Evolutionary conservation across 805 yeast species (phyloP).

Genomic region (Nakazawaea peltata): DNA sequence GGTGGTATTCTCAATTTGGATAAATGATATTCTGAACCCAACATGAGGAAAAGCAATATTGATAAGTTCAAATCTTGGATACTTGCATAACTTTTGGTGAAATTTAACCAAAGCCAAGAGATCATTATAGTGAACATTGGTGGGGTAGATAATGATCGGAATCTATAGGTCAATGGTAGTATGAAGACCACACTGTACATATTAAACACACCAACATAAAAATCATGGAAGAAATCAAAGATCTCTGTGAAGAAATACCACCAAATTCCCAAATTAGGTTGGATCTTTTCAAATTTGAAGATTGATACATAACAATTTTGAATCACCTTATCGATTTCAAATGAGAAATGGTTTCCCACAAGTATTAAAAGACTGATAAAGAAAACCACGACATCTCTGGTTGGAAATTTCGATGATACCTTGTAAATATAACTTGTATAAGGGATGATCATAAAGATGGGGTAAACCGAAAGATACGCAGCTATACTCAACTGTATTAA

Average conservation of each 20-base stretch:
- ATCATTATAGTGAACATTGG: constrained; percentile 46
- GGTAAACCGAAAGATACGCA: constrained; percentile 54
- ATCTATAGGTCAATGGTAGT: constrained; percentile 67
- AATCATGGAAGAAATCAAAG: constrained; percentile 81
- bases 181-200: constrained; percentile 59
- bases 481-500: constrained; percentile 53
- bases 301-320: constrained; percentile 20
- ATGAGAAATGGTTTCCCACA: constrained; percentile 25
- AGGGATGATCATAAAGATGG: constrained; percentile 55
- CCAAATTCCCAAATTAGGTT: constrained; percentile 94
- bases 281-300: constrained; percentile 56
- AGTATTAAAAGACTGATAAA: constrained; percentile 20
- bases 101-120: constrained; percentile 33
- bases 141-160: constrained; percentile 32
- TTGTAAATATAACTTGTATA: constrained; percentile 25
- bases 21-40: constrained; percentile 21
- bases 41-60: constrained; percentile 21
- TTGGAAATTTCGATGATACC: constrained; percentile 1
- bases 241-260: constrained; percentile 97
- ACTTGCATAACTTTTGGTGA: constrained; percentile 82
- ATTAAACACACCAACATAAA: constrained; percentile 80
- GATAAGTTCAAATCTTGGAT: constrained; percentile 59
- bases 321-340: constrained; percentile 1
- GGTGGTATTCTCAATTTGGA: constrained; percentile 20
- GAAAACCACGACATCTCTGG: constrained; percentile 23